A percentile compares a stretch with the other conserved stretches of the same genome.
Evolutionary conservation across 2,329 filamentous ascomycete species (phyloP).

Genomic region (Xylariaceae sp.): DNA sequence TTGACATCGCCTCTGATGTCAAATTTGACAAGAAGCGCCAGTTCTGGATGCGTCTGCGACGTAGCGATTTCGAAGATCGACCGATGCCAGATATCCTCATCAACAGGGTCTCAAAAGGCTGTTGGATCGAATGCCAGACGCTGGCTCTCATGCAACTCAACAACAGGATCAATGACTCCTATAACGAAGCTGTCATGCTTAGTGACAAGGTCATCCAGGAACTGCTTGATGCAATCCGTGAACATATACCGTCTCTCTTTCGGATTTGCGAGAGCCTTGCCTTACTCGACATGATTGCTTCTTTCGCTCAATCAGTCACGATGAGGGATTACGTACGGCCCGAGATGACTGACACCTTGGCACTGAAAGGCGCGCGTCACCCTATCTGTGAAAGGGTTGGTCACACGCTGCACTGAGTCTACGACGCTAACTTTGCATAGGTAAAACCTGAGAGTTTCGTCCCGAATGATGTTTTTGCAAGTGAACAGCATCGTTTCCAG

Average conservation of each 20-base stretch:
- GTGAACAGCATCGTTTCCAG: constrained; percentile 74
- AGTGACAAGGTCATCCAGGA: constrained; percentile 70
- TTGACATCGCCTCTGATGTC: constrained; percentile 55
- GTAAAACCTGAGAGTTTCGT: constrained; percentile 63
- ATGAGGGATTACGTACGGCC: constrained; percentile 55
- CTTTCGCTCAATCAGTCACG: constrained; percentile 69
- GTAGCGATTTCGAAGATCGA: constrained; percentile 53
- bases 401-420: too few species aligned
- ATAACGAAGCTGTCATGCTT: constrained; percentile 75
- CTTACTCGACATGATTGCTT: constrained; percentile 75
- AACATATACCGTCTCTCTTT: constrained; percentile 67
- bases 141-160: constrained; percentile 76
- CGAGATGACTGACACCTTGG: constrained; percentile 59
- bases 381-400: constrained; percentile 65
- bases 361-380: constrained; percentile 67
- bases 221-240: constrained; percentile 64
- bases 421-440: constrained; percentile 21
- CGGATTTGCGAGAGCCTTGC: constrained; percentile 79
- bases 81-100: constrained; percentile 63
- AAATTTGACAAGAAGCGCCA: constrained; percentile 71
- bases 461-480: constrained; percentile 85
- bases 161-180: constrained; percentile 67
- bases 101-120: constrained; percentile 66
- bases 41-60: constrained; percentile 67
- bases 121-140: constrained; percentile 81